Evolutionary conservation across 305 asterid genomes (phyloP).

Genomic region (Plantago coronopus): DNA sequence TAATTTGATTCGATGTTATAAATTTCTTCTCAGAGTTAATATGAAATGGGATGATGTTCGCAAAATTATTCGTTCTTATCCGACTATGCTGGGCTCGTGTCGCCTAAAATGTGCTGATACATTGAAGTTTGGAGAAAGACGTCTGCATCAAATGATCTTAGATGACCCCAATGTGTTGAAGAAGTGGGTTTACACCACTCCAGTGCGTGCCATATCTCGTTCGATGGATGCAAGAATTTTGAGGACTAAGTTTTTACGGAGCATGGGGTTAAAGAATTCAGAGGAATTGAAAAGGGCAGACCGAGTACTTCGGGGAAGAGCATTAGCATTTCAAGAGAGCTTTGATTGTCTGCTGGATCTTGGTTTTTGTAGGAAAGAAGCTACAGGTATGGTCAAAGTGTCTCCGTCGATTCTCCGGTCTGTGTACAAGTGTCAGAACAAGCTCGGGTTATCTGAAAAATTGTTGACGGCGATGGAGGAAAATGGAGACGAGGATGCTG

Average conservation of each 20-base stretch:
- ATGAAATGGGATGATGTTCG: constrained; percentile 51
- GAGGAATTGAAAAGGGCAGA: constrained; percentile 56
- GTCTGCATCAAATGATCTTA: constrained; percentile 45
- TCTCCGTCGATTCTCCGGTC: constrained; percentile 63
- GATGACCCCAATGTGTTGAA: constrained; percentile 52
- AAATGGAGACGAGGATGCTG: constrained; percentile 29
- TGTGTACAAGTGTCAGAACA: constrained; percentile 61
- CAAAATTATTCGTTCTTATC: constrained; percentile 33
- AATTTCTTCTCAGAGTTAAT: constrained; percentile 42
- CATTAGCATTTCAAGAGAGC: constrained; percentile 50
- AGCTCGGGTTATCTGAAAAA: constrained; percentile 51
- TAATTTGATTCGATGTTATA: constrained; percentile 39
- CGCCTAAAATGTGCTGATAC: constrained; percentile 44
- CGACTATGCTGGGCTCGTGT: constrained; percentile 56
- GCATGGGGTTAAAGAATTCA: constrained; percentile 66
- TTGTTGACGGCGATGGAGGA: constrained; percentile 41
- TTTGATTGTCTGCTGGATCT: constrained; percentile 57
- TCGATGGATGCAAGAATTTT: constrained; percentile 24
- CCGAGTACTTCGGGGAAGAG: constrained; percentile 54
- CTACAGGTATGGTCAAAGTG: constrained; percentile 39
- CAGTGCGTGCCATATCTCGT: constrained; percentile 25
- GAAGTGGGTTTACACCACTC: constrained; percentile 42
- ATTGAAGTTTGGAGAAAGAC: constrained; percentile 34
- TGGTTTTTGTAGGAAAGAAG: constrained; percentile 56
- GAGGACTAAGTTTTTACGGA: constrained; percentile 57